Base-by-base conservation (phyloP, 139 green algal species). In the Chlorella ohadii region DNA sequence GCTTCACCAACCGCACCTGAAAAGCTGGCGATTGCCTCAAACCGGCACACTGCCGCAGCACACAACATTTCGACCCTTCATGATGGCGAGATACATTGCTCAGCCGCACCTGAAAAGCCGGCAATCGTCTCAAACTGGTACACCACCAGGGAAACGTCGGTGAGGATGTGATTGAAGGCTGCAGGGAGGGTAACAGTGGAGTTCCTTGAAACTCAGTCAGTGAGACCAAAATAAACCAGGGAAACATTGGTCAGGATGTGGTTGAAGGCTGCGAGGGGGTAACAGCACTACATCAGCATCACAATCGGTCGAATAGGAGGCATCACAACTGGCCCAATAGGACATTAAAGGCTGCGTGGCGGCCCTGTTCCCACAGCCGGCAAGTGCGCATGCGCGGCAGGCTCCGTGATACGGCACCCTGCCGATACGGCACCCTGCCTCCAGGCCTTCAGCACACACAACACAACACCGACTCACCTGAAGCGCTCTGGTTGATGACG, bases 111-210 rank as follows among this genome's bases (percentile, higher is more conserved):
- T 55, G 89, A 93, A 90, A 99, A 99, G 47, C 93, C 91, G 3
- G 95, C 94, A 17, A 99, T 87, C 27, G 92, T 78, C 84, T 99
- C 93, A 78, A 99, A 96, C 83, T 93, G 93, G 82, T 98, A 99
- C 9, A 99, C 96, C 55, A 99, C 92, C 19, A 99, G 84, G 0
- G 94, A 98, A 23, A 99, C 90, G 84, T 99, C 97, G 33, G 85
- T 88, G 9, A 99, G 88, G 68, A 99, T 96, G 93, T 99, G 97
- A 85, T 95, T 98, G 94, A 99, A 99, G 2, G 97, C 97, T 55
- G 89, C 92, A 27, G 25, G 41, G 64, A 16, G 25, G 39, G 27
- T 17, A 39, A 59, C 51, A 16, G 44, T 51, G 7, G 44, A 3
- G 63, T 36, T 9, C 67, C 33, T 15, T 27, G 64, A n/a, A n/a